Evolutionary conservation across 768 basidiomycete genomes (phyloP).

Genomic region (Mycena crocata): DNA sequence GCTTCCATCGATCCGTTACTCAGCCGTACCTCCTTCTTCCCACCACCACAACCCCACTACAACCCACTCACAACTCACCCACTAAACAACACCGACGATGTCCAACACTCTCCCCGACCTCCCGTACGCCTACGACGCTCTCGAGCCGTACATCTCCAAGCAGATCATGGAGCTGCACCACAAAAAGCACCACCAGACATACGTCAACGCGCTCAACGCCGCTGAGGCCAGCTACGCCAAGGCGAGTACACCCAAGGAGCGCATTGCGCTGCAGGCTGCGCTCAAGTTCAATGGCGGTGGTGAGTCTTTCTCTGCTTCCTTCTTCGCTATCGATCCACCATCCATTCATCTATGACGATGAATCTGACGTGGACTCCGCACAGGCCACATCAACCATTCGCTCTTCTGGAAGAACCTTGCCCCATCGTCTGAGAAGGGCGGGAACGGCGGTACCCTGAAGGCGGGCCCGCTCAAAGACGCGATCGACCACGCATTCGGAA

Average conservation of each 20-base stretch:
- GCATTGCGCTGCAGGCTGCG: constrained; percentile 89
- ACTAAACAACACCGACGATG: too few species aligned
- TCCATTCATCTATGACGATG: too few species aligned
- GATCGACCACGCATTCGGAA: constrained; percentile 73
- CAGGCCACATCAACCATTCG: constrained; percentile 96
- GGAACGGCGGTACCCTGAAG: constrained; percentile 67
- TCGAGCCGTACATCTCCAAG: constrained; percentile 92
- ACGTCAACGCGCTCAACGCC: constrained; percentile 91
- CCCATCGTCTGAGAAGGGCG: constrained; percentile 63
- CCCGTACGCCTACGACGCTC: constrained; percentile 86
- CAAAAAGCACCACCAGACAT: constrained; percentile 95
- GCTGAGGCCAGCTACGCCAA: constrained; percentile 84
- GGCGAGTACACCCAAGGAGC: constrained; percentile 76
- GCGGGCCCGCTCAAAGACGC: constrained; percentile 76
- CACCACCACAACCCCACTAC: too few species aligned
- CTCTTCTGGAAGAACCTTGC: constrained; percentile 97
- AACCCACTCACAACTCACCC: too few species aligned
- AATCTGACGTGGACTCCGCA: too few species aligned
- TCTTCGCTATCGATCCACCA: too few species aligned
- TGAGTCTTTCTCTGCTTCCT: too few species aligned
- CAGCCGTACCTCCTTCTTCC: constrained; percentile 2
- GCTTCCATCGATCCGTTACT: too few species aligned
- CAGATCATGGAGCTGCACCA: constrained; percentile 98
- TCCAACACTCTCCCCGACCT: constrained; percentile 76
- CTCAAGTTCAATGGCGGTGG: constrained; percentile 98